Evolutionary conservation across 768 basidiomycete species (phyloP), one percentile per base, ranked within the genome.

Genomic region (Gyrodon lividus): DNA sequence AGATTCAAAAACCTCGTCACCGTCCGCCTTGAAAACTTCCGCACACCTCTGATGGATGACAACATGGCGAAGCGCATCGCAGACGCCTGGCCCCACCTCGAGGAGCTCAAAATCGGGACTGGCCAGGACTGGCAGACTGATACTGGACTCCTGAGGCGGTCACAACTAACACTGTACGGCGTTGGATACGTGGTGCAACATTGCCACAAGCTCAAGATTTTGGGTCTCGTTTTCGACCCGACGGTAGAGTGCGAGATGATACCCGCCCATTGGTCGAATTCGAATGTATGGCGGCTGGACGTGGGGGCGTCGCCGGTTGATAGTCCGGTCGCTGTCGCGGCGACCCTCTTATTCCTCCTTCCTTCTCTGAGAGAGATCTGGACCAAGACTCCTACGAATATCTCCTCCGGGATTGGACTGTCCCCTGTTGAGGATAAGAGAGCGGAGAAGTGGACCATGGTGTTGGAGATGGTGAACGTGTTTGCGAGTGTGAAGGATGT

Each of bases 141-240:
- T 16, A 37, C 22, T 2, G 22, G 23, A 7, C 9, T 22, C 10
- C 40, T 43, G 8, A 14, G 28, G 6, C 24, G 10, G 7, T 47
- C 47, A 5, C 4, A 22, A 8, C 16, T 55, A 34, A 48, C 42
- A 13, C 34, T 48, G n/a, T 23, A 28, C 6, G 46, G 50, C 10
- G 40, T 54, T 16, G 43, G 28, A 5, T 34, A 45, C 9, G 35
- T 56, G 16, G 34, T 23, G 6, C 35, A 31, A 4, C 41, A 31
- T 26, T 48, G 50, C 24, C 28, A 8, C 2, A 42, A 40, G 5
- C 41, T 52, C 13, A 28, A 37, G n/a, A 38, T 30, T 6, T 46
- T 52, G 16, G 42, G 46, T 16, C 48, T 54, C 30, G 53, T 50
- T 1, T 41, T 50, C 33, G 52, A 53, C 34, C 13, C 52, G 5